Percentiles rank a stretch among this genome's conserved stretches.
Evolutionary conservation across 2,329 filamentous ascomycete genomes (phyloP).

Genomic region (Corinectria fuckeliana): DNA sequence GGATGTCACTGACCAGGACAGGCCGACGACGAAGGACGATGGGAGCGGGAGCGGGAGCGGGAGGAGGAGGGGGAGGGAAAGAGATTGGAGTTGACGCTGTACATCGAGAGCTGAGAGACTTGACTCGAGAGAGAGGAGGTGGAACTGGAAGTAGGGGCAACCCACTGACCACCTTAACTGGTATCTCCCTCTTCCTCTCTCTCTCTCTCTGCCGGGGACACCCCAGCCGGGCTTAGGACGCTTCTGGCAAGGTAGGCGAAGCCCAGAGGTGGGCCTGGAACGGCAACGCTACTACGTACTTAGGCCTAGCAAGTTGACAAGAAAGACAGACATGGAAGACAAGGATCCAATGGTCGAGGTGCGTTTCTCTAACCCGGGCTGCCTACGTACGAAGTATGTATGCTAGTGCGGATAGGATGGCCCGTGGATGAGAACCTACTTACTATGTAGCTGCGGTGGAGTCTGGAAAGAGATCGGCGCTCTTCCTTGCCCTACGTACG

Average conservation of each 20-base stretch:
- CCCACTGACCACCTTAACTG: neutral
- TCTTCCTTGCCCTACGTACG: neutral
- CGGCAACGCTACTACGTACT: no score
- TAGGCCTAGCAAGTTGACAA: constrained; percentile 27
- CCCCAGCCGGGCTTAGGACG: constrained; percentile 29
- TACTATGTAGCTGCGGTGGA: neutral
- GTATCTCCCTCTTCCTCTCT: no score
- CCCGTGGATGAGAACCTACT: no score
- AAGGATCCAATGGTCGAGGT: no score
- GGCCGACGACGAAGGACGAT: neutral
- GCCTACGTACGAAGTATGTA: no score
- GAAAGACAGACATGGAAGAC: no score
- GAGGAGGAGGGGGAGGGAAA: neutral
- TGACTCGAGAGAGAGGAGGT: neutral
- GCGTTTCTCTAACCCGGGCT: no score
- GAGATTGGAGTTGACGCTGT: no score
- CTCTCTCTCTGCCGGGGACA: constrained; percentile 21
- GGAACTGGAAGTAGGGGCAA: neutral
- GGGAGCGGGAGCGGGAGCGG: neutral
- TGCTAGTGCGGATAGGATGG: no score
- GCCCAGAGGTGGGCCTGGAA: constrained; percentile 11
- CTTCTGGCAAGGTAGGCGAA: constrained; percentile 26
- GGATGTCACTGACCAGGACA: constrained; percentile 15
- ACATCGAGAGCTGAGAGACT: no score
- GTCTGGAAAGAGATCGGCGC: constrained; percentile 14